These are phyloP conservation scores for Sonneratia caseolaris DNA, from an alignment of 345 rosid species.

Conservation along the genomic window DNA sequence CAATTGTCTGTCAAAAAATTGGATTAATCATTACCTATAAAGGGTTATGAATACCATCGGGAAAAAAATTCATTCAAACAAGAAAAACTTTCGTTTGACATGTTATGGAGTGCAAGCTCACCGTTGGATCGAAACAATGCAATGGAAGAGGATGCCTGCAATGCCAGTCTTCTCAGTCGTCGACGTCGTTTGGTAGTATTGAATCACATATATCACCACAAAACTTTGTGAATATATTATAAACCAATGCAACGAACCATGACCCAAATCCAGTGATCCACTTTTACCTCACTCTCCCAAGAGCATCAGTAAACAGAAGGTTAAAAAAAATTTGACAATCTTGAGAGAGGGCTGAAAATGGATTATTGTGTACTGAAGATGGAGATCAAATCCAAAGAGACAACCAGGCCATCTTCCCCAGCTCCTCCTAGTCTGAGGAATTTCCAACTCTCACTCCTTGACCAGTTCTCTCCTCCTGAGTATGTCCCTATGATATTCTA, in stretches of 20 bases:
- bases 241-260: neutral
- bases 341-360: neutral
- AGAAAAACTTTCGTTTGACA: neutral
- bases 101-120: neutral
- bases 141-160: neutral
- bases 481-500: conserved; percentile 20
- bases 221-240: neutral
- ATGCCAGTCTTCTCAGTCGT: neutral
- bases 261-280: neutral
- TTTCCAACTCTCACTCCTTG: conserved; percentile 21
- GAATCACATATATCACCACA: neutral
- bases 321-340: neutral
- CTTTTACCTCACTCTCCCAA: no score
- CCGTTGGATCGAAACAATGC: neutral
- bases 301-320: no score
- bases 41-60: no score
- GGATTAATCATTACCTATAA: no score
- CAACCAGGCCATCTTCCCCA: conserved; percentile 24
- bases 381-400: conserved; percentile 14
- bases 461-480: conserved; percentile 12
- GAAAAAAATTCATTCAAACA: no score
- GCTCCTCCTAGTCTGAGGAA: conserved; percentile 16
- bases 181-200: neutral
- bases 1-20: no score
- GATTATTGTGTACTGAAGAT: conserved; percentile 1